Evolutionary conservation across 2,329 filamentous ascomycete genomes (phyloP).

Genomic region (Aspergillus pseudoterreus): DNA sequence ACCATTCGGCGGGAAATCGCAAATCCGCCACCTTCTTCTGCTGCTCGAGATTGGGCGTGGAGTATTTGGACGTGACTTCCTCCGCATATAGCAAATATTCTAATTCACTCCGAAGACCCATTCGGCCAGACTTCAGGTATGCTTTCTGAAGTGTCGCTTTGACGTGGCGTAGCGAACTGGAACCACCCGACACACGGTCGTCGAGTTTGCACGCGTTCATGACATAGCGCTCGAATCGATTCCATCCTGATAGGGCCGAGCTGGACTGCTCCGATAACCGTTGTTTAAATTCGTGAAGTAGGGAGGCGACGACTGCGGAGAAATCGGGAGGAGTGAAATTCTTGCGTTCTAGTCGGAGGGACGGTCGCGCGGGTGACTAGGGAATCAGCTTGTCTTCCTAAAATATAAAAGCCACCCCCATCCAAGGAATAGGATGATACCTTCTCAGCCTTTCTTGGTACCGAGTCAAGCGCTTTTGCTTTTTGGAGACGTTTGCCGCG

Average conservation of each 20-base stretch:
- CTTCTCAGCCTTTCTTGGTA: neutral
- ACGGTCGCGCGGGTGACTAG: conserved; percentile 3
- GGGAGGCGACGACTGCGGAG: conserved; percentile 20
- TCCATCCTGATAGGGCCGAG: conserved; percentile 21
- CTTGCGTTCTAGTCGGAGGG: conserved; percentile 1
- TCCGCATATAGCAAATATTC: conserved; percentile 67
- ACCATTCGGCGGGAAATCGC: conserved; percentile 90
- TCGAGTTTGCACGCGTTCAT: conserved; percentile 28
- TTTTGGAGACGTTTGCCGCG: conserved; percentile 12
- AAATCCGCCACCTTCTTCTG: conserved; percentile 73
- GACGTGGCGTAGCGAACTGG: conserved; percentile 19
- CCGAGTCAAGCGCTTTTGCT: conserved; percentile 7
- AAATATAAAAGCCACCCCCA: neutral
- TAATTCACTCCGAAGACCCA: conserved; percentile 56
- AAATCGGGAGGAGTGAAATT: conserved; percentile 25
- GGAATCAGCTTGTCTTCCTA: neutral
- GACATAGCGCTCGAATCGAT: conserved; percentile 28
- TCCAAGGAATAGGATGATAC: neutral
- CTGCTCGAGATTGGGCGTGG: conserved; percentile 52
- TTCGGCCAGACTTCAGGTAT: conserved; percentile 53
- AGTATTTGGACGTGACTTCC: conserved; percentile 56
- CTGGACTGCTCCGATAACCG: conserved; percentile 12
- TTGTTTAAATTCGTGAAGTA: conserved; percentile 23
- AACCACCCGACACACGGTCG: conserved; percentile 13
- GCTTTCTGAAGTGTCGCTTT: conserved; percentile 51